Evolutionary conservation across 108 stramenopile genomes (phyloP), one percentile per base, ranked within the genome.

Genomic region (Thalassiosira profunda): DNA sequence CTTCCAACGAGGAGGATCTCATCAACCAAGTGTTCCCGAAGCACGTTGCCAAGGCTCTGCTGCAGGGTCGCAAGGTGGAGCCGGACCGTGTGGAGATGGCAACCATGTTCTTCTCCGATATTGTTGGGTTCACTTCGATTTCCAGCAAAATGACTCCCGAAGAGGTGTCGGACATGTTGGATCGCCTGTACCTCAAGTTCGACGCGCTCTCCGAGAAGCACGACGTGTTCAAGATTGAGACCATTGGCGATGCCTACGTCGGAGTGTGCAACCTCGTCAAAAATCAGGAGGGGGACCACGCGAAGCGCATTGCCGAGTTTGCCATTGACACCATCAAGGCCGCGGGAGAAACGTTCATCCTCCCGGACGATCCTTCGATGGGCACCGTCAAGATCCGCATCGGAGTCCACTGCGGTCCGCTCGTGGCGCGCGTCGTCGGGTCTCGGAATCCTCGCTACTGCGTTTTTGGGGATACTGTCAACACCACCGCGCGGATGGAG

Each of bases 401-500:
- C 18, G 90, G 90, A 0, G 70, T 92, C 30, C 85, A 89, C 52
- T 81, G 82, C 20, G 92, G 91, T 38, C 83, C 91, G 10, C 71
- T 85, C 20, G 86, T 92, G 8, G 88, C 86, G 26, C 72, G 77
- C 47, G 88, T 92, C 0, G 88, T 92, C 10, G 91, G 91, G 1
- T 67, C 74, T 18, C 74, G 81, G 8, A 89, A 84, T 70, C 86
- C 84, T n/a, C 76, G 83, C 0, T 91, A 85, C 46, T 63, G 82
- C 47, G 41, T 91, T 15, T 90, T 93, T 84, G 92, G 92, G 12
- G 92, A 93, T 43, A 80, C 92, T 7, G 92, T 93, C 9, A 93
- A 90, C 49, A 85, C 86, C 8, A 67, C 83, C 8, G 54, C 70
- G 2, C 66, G 87, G 17, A 88, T 86, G 87, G 87, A 85, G 63